These are phyloP conservation scores for Prillingera fragicola DNA, from an alignment of 1,284 basidiomycete genomes.

Conservation along the genomic window DNA sequence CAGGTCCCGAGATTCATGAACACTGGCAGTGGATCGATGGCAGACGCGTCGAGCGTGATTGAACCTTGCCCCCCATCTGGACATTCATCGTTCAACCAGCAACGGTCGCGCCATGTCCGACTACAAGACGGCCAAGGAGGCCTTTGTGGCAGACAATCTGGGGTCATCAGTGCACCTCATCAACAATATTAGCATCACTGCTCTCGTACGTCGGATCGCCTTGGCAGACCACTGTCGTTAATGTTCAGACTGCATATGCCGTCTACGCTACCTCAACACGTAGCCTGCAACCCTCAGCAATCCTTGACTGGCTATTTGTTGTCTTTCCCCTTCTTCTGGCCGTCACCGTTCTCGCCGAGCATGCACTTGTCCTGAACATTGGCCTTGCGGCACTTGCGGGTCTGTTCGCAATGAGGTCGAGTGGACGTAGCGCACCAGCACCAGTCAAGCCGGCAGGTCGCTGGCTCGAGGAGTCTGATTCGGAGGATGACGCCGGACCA, in stretches of 20 bases:
- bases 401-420: neutral
- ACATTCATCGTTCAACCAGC: neutral
- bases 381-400: slow-evolving; percentile 42
- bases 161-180: slow-evolving; percentile 72
- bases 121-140: slow-evolving; percentile 82
- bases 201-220: slow-evolving; percentile 56
- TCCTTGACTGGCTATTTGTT: slow-evolving; percentile 61
- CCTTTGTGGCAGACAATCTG: slow-evolving; percentile 72
- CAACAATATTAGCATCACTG: slow-evolving; percentile 66
- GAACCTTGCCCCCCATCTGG: neutral
- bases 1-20: too few relatives aligned
- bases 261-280: slow-evolving; percentile 57
- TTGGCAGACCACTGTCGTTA: neutral
- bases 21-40: too few relatives aligned
- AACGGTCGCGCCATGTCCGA: slow-evolving; percentile 28
- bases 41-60: too few relatives aligned
- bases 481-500: slow-evolving; percentile 32
- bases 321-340: slow-evolving; percentile 70
- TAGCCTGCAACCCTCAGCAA: slow-evolving; percentile 28
- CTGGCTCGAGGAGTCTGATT: slow-evolving; percentile 44
- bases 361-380: slow-evolving; percentile 55
- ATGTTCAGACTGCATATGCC: slow-evolving; percentile 61
- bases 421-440: neutral
- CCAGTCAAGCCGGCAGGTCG: slow-evolving; percentile 26
- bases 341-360: slow-evolving; percentile 59